phyloP scores from a whole-genome alignment of 768 basidiomycete species.

The Dentipellis sp. region DNA sequence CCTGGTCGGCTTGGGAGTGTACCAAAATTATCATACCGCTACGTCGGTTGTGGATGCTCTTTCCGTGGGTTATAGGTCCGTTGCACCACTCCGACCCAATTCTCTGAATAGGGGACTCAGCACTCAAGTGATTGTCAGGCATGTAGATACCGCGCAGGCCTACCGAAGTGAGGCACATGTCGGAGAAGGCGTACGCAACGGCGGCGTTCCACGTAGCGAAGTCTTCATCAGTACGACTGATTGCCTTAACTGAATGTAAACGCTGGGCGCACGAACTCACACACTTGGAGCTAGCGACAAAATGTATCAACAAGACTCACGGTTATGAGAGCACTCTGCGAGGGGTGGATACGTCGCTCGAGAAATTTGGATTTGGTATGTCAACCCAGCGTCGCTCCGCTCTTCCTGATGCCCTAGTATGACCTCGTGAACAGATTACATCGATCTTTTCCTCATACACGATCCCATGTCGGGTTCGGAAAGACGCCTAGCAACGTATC shows the following conservation, averaged over 20 bases:
- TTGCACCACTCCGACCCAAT: not conserved
- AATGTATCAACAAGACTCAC: constrained; percentile 9
- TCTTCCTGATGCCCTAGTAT: not conserved
- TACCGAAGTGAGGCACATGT: constrained; percentile 79
- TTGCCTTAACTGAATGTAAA: not conserved
- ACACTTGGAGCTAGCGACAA: constrained; percentile 5
- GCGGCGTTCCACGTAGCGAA: constrained; percentile 50
- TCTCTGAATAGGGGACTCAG: too few relatives aligned
- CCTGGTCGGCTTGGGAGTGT: not conserved
- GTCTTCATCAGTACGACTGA: not conserved
- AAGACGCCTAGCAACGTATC: constrained; percentile 59
- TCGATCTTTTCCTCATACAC: constrained; percentile 64
- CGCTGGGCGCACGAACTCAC: not conserved
- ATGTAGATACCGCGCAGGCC: not conserved
- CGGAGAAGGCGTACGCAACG: constrained; percentile 67
- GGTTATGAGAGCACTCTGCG: constrained; percentile 4
- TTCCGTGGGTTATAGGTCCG: not conserved
- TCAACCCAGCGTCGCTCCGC: not conserved
- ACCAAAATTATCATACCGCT: not conserved
- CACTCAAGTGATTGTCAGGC: not conserved
- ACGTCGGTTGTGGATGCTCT: not conserved
- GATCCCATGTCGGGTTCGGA: constrained; percentile 57
- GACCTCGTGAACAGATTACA: not conserved
- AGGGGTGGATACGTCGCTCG: constrained; percentile 4
- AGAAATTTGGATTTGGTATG: constrained; percentile 2